Base-by-base conservation (phyloP, 1,139 yeast genomes). In the Scheffersomyces parashehatae region DNA sequence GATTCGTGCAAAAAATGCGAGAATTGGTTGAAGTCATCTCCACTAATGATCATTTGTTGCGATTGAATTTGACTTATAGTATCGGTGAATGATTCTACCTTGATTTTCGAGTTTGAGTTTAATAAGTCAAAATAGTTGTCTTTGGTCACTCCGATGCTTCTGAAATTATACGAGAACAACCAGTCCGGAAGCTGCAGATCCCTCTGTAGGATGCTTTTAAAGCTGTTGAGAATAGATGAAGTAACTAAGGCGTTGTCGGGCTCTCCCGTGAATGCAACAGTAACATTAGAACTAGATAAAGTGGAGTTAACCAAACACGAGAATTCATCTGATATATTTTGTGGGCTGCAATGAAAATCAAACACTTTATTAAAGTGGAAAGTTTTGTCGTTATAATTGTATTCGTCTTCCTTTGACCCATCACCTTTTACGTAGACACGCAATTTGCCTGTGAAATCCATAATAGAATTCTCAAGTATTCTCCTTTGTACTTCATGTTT, bases 391-490 rank as follows among this genome's bases (percentile, higher is more conserved):
- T 37, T 24, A 24, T 37, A 14, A 11, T 28, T 16, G 2, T 16
- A 24, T n/a, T 40, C 44, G 24, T 44, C 20, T 2, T 32, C 16
- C 10, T 35, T 37, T 5, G 44, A 14, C 9, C 12, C 16, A 6
- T 11, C 11, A 8, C 34, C 35, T 9, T 59, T 56, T 0, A 64
- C 49, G 46, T 69, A 72, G 0, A 70, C 70, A 35, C 80, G 53
- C 11, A 62, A 42, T 38, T 64, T 68, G 0, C 73, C 73, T 41
- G 68, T 65, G 38, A 72, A 58, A 37, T 79, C 76, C 65, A 79
- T 74, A 7, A 82, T 81, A 2, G 81, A 69, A 51, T 79, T 77
- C 53, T 81, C 82, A 33, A 81, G 60, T 7, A 70, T 66, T 46
- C 77, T 63, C 49, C 77, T 48, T 43, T 67, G 68, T 3, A 43